These are phyloP conservation scores for Saussurea involucrata DNA, from an alignment of 129 eudicot genomes.

Conservation along the genomic window DNA sequence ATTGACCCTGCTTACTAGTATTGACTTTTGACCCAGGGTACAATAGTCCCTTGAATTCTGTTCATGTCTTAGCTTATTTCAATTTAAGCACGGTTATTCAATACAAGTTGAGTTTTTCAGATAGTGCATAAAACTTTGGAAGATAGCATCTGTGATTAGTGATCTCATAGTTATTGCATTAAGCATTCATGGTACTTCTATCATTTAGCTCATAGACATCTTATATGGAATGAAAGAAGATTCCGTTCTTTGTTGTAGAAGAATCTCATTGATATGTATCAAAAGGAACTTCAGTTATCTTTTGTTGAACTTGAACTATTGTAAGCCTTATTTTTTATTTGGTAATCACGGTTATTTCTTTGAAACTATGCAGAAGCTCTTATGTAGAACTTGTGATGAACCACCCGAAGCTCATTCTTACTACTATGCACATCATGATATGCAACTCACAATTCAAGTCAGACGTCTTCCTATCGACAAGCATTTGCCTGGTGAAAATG, in stretches of 20 bases:
- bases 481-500: slow-evolving; percentile 65
- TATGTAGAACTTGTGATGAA: slow-evolving; percentile 63
- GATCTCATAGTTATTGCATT: neutral
- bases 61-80: neutral
- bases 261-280: neutral
- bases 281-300: neutral
- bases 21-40: too few species aligned
- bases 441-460: slow-evolving; percentile 75
- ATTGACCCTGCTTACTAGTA: too few species aligned
- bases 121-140: neutral
- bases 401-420: slow-evolving; percentile 73
- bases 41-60: neutral
- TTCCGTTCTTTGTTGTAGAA: neutral
- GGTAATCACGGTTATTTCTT: slow-evolving; percentile 8
- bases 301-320: neutral
- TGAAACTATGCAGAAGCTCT: slow-evolving; percentile 47
- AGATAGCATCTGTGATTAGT: neutral
- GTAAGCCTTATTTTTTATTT: neutral
- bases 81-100: neutral
- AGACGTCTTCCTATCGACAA: slow-evolving; percentile 45
- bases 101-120: neutral
- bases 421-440: slow-evolving; percentile 82
- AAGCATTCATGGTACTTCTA: neutral
- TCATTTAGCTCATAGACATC: neutral
- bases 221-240: neutral